A percentile compares a stretch with the other conserved stretches of the same genome.
These are phyloP conservation scores for Penicillium lagena DNA, from an alignment of 495 filamentous ascomycete species.

Conservation along the genomic window DNA sequence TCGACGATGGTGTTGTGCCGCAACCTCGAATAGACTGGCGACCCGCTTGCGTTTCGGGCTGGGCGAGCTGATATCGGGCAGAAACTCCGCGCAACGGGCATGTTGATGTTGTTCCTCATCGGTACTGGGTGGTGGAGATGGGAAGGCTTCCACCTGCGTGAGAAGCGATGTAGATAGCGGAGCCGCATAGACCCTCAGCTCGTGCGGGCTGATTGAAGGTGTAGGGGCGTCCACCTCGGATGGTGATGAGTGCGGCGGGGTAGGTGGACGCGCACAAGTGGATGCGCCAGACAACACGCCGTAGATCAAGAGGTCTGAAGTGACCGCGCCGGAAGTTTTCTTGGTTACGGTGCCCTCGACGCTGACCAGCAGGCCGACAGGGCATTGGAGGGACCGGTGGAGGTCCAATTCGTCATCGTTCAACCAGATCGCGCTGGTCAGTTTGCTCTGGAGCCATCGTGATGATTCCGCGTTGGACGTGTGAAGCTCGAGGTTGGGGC, in stretches of 20 bases:
- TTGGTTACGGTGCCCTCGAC: slow-evolving; percentile 18
- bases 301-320: slow-evolving; percentile 53
- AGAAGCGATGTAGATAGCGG: slow-evolving; percentile 29
- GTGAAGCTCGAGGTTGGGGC: slow-evolving; percentile 44
- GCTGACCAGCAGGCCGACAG: slow-evolving; percentile 33
- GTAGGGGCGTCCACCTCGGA: slow-evolving; percentile 14
- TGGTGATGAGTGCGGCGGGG: slow-evolving; percentile 42
- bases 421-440: slow-evolving; percentile 27
- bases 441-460: slow-evolving; percentile 37
- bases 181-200: slow-evolving; percentile 36
- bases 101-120: slow-evolving; percentile 10
- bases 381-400: slow-evolving; percentile 31
- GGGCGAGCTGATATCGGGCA: slow-evolving; percentile 34
- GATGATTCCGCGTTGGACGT: slow-evolving; percentile 27
- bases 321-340: slow-evolving; percentile 10
- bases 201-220: slow-evolving; percentile 11
- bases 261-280: slow-evolving; percentile 30
- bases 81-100: slow-evolving; percentile 28
- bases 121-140: slow-evolving; percentile 23
- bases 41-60: slow-evolving; percentile 51
- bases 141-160: slow-evolving; percentile 27
- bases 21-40: slow-evolving; percentile 52
- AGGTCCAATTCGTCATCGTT: slow-evolving; percentile 26
- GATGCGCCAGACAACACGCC: slow-evolving; percentile 30
- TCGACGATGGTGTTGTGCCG: slow-evolving; percentile 48